Evolutionary conservation across 2,329 filamentous ascomycete species (phyloP).

Genomic region (Pestalotiopsis sp.): DNA sequence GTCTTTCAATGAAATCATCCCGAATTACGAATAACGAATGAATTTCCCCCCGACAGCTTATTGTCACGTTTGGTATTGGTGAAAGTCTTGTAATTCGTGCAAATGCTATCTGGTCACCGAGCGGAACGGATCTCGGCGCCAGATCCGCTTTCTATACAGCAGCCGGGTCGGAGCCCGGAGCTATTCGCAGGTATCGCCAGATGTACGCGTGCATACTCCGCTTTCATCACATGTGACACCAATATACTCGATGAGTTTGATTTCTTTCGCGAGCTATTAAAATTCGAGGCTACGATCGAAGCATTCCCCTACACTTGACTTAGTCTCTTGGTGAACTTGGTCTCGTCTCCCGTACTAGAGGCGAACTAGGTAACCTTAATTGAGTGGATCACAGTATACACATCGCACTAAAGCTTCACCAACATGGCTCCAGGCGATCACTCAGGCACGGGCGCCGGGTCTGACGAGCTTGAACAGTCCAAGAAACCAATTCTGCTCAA

Average conservation of each 20-base stretch:
- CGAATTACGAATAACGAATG: no score
- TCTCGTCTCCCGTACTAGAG: background rate
- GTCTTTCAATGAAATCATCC: no score
- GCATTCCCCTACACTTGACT: no score
- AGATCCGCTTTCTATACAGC: background rate
- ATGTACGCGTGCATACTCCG: background rate
- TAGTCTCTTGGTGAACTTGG: no score
- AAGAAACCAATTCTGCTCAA: slow-evolving; percentile 63
- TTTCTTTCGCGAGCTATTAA: no score
- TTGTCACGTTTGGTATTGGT: no score
- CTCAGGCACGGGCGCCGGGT: background rate
- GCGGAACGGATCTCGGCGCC: background rate
- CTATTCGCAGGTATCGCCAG: background rate
- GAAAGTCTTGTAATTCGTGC: no score
- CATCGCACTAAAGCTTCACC: background rate
- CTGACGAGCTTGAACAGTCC: background rate
- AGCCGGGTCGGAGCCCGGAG: background rate
- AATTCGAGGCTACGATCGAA: no score
- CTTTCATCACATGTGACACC: background rate
- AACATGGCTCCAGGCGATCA: background rate
- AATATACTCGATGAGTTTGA: background rate
- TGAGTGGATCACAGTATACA: background rate
- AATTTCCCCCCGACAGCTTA: no score
- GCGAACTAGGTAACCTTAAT: background rate
- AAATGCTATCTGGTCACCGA: background rate